Percentiles rank a stretch among this genome's conserved stretches.
These are phyloP conservation scores for Globisporangium camurandrum DNA, from an alignment of 352 stramenopile species.

Conservation along the genomic window DNA sequence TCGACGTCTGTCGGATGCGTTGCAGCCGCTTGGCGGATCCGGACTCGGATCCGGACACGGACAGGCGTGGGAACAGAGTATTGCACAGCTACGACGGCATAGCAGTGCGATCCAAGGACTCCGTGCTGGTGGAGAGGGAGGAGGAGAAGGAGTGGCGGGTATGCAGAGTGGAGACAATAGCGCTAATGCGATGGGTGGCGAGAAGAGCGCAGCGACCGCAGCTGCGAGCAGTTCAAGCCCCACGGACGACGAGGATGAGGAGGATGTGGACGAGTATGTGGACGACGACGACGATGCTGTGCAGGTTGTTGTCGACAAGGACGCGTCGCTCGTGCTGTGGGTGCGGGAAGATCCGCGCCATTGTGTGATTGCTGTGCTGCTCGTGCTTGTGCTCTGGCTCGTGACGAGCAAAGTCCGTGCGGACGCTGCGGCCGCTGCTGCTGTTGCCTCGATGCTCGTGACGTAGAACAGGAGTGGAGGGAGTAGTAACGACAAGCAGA, in stretches of 20 bases:
- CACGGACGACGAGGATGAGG: conserved; percentile 10
- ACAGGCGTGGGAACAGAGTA: conserved; percentile 27
- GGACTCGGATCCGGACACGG: background rate
- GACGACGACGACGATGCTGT: conserved; percentile 16
- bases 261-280: conserved; percentile 14
- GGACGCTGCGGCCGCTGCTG: conserved; percentile 1
- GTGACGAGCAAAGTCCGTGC: conserved; percentile 7
- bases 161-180: background rate
- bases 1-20: conserved; percentile 12
- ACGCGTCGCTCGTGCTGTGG: conserved; percentile 63
- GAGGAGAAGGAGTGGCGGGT: background rate
- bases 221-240: too few species aligned
- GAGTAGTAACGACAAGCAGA: too few species aligned
- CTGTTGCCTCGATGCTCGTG: too few species aligned
- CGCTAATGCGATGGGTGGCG: background rate
- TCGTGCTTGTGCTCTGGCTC: conserved; percentile 59
- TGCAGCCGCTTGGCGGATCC: background rate
- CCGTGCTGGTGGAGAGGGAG: conserved; percentile 2
- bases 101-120: conserved; percentile 12
- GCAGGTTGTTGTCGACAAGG: conserved; percentile 34
- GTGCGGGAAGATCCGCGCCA: conserved; percentile 62
- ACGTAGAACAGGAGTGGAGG: background rate
- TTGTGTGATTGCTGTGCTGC: conserved; percentile 40
- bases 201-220: background rate
- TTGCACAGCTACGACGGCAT: conserved; percentile 21